Evolutionary conservation across 225 moss, liverwort and hornwort species (phyloP), one percentile per base, ranked within the genome.

Genomic region (Polytrichum formosum): DNA sequence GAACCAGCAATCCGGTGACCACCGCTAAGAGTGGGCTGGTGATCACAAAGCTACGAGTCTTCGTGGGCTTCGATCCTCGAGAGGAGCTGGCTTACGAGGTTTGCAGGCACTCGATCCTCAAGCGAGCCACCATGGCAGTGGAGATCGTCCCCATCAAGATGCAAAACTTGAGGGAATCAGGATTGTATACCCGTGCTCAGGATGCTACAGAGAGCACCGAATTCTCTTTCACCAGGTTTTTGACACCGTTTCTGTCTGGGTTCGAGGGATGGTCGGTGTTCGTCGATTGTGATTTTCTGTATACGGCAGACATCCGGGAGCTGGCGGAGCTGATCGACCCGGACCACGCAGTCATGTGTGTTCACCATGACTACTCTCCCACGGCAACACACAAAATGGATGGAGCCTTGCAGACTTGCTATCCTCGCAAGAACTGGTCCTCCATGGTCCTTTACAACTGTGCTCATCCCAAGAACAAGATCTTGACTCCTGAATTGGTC

Each of bases 391-490:
- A 77, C 26, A 90, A 90, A 70, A 87, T 83, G 85, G 87, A 87
- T 54, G 87, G 90, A 62, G 77, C 65, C 62, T 19, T 65, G 4
- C 90, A 90, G 78, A 90, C 81, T 25, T 76, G 63, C 4, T 90
- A 90, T 63, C 85, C 85, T 68, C 81, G 85, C 71, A 86, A 88
- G 72, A 91, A 91, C 67, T 91, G 90, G 88, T 91, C 90, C 7
- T 88, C 88, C 0, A 88, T 91, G 90, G 85, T 88, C 69, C 74
- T 88, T 8, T 91, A 88, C 26, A 88, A 91, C 37, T 88, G 90
- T 54, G 75, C 75, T 4, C 90, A 90, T 68, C 59, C 74, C 37
- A 85, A 84, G 74, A 85, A 85, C 73, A 58, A 55, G 72, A n/a
- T 76, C 58, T 72, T 91, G 63, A 91, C 85, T 55, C 85, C 85